These are phyloP conservation scores for Termitomyces sp. DNA, from an alignment of 768 basidiomycete species.

Conservation along the genomic window DNA sequence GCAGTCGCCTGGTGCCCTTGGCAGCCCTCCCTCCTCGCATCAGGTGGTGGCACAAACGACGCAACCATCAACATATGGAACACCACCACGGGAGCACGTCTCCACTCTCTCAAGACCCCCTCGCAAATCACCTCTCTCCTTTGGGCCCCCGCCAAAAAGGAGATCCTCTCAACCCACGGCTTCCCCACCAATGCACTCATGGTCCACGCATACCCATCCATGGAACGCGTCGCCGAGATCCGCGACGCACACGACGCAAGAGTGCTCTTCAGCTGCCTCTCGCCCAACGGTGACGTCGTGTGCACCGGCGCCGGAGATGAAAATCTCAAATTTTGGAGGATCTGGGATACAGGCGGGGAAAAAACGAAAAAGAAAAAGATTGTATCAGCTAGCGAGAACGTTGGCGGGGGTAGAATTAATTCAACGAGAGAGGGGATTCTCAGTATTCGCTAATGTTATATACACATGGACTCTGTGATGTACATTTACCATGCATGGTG, in stretches of 20 bases:
- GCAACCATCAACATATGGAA: conserved; percentile 90
- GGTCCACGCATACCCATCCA: conserved; percentile 80
- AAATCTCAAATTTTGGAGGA: conserved; percentile 94
- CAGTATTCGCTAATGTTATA: conserved; percentile 28
- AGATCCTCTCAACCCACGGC: conserved; percentile 89
- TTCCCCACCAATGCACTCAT: conserved; percentile 85
- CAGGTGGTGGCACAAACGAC: conserved; percentile 94
- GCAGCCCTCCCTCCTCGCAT: conserved; percentile 86
- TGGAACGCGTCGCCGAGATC: conserved; percentile 78
- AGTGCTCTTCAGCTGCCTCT: conserved; percentile 78
- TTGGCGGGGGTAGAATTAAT: conserved; percentile 35
- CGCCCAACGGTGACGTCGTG: conserved; percentile 88
- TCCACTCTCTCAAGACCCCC: conserved; percentile 81
- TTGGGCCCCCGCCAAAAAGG: conserved; percentile 84
- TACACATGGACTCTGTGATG: not conserved
- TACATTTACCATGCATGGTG: conserved; percentile 53
- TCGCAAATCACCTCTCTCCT: conserved; percentile 91
- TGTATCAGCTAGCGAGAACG: conserved; percentile 25
- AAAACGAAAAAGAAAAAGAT: conserved; percentile 47
- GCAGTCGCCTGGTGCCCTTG: conserved; percentile 97
- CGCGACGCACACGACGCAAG: conserved; percentile 91
- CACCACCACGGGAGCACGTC: conserved; percentile 83
- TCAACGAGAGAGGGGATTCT: conserved; percentile 46
- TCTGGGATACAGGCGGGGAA: conserved; percentile 60
- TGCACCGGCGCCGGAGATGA: conserved; percentile 93